Percentiles rank a stretch among this genome's conserved stretches.
Conservation (phyloP, 805 yeast genomes). For the Grigorovia yakushimaensis region DNA sequence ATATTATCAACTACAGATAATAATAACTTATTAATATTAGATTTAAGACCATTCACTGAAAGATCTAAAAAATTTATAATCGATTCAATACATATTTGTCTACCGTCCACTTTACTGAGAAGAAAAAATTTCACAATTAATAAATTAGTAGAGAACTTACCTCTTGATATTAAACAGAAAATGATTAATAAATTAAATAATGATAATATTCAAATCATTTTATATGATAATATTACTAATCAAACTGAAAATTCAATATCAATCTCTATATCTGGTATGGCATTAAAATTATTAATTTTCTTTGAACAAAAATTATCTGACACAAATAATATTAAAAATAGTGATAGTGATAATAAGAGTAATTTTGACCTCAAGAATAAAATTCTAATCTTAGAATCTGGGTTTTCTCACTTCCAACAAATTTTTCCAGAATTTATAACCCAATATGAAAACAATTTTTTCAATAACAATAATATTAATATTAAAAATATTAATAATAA, state of each 20-base stretch:
- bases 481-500: background rate
- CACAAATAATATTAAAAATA: conserved; percentile 4
- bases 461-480: background rate
- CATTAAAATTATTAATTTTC: conserved; percentile 12
- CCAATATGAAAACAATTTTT: background rate
- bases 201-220: conserved; percentile 13
- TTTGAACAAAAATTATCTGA: background rate
- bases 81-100: conserved; percentile 63
- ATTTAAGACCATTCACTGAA: conserved; percentile 74
- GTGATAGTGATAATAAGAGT: background rate
- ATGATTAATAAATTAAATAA: conserved; percentile 5
- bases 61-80: conserved; percentile 48
- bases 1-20: conserved; percentile 1
- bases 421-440: conserved; percentile 12
- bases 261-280: conserved; percentile 21
- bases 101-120: conserved; percentile 82
- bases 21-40: conserved; percentile 28
- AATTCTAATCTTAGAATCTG: conserved; percentile 15
- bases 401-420: conserved; percentile 13
- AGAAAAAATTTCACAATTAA: conserved; percentile 61
- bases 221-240: conserved; percentile 20
- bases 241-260: conserved; percentile 19
- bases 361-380: conserved; percentile 1
- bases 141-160: conserved; percentile 52
- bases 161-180: conserved; percentile 34